phyloP scores from a whole-genome alignment of 768 basidiomycete species.

The Cystofilobasidium ferigula region DNA sequence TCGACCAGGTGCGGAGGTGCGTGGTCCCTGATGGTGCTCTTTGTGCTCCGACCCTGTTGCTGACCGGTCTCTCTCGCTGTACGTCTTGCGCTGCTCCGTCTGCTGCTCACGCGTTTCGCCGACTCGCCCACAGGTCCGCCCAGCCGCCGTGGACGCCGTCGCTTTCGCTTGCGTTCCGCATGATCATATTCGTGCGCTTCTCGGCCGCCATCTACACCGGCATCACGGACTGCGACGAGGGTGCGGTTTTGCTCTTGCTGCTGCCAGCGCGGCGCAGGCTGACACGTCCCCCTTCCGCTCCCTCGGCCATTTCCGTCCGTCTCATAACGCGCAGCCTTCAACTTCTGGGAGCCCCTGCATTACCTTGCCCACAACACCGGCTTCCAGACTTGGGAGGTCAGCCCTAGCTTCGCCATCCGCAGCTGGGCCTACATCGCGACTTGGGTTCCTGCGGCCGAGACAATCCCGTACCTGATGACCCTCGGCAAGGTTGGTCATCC shows the following conservation, averaged over 20 bases:
- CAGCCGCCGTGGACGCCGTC: constrained; percentile 68
- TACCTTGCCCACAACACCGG: constrained; percentile 73
- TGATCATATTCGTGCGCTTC: constrained; percentile 69
- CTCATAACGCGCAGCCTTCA: constrained; percentile 72
- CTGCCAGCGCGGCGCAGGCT: not conserved
- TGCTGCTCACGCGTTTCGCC: not conserved
- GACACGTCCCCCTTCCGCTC: constrained; percentile 12
- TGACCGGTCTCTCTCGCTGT: not conserved
- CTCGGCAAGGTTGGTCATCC: constrained; percentile 57
- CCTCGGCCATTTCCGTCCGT: constrained; percentile 12
- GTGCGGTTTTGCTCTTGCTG: constrained; percentile 40
- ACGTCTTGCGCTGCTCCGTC: not conserved
- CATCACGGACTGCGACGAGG: constrained; percentile 94
- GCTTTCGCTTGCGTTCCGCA: constrained; percentile 70
- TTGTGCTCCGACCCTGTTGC: too few species aligned
- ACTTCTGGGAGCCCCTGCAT: constrained; percentile 98
- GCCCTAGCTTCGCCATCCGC: constrained; percentile 78
- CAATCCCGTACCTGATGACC: constrained; percentile 41
- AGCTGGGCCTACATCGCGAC: constrained; percentile 88
- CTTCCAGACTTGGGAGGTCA: constrained; percentile 97
- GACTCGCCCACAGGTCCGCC: constrained; percentile 18
- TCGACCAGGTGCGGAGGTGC: constrained; percentile 23
- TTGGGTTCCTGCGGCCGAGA: constrained; percentile 52
- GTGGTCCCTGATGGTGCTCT: not conserved
- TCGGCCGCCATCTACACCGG: constrained; percentile 87